Percentiles rank a stretch among this genome's conserved stretches.
These are phyloP conservation scores for Boechera retrofracta DNA, from an alignment of 345 rosid genomes.

Conservation along the genomic window DNA sequence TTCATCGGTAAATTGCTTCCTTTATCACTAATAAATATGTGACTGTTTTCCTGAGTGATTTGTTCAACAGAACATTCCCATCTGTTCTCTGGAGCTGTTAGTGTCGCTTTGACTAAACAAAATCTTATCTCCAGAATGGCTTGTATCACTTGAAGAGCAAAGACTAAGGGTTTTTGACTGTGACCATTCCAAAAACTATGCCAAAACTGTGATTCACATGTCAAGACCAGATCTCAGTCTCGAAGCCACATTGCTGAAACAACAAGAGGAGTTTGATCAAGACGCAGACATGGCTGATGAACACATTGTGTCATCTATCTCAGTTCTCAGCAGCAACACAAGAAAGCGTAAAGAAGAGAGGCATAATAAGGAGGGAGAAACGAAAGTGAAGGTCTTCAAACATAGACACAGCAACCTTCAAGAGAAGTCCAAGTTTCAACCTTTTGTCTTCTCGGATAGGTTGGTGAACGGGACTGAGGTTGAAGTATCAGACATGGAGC, in stretches of 20 bases:
- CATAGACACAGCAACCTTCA: slow-evolving; percentile 44
- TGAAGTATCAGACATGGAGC: slow-evolving; percentile 51
- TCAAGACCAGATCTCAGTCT: slow-evolving; percentile 48
- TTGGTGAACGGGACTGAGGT: slow-evolving; percentile 55
- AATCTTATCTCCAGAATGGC: slow-evolving; percentile 62
- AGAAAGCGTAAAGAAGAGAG: slow-evolving; percentile 77
- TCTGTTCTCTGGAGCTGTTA: slow-evolving; percentile 7
- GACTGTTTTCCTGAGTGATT: slow-evolving; percentile 14
- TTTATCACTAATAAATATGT: neutral
- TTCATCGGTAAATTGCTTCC: slow-evolving; percentile 66
- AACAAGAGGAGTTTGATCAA: slow-evolving; percentile 34
- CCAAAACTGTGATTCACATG: slow-evolving; percentile 51
- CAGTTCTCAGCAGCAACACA: slow-evolving; percentile 38
- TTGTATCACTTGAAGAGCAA: slow-evolving; percentile 60
- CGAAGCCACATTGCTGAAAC: slow-evolving; percentile 30
- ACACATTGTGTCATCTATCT: slow-evolving; percentile 31
- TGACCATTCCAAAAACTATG: slow-evolving; percentile 55
- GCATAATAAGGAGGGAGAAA: slow-evolving; percentile 46
- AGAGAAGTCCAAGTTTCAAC: slow-evolving; percentile 35
- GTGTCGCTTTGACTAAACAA: slow-evolving; percentile 29
- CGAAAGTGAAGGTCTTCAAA: slow-evolving; percentile 56
- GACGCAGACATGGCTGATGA: slow-evolving; percentile 46
- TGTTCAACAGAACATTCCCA: slow-evolving; percentile 2
- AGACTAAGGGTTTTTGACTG: slow-evolving; percentile 63
- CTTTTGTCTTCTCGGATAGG: slow-evolving; percentile 46